Base-by-base conservation (phyloP, 1,284 basidiomycete genomes). In the Ganoderma lingzhi region DNA sequence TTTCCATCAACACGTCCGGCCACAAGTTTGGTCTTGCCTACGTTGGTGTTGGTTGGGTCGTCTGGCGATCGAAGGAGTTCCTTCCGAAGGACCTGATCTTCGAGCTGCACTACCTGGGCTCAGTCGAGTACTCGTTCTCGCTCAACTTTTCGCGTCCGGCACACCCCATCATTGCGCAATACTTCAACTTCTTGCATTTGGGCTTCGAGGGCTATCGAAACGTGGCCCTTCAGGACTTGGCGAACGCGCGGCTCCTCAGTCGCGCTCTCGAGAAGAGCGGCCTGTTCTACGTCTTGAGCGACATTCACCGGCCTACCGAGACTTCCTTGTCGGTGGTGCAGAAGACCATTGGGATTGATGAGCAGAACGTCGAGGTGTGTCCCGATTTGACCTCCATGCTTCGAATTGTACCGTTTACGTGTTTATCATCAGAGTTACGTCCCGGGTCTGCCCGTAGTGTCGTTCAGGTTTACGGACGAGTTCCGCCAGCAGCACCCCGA, bases 101-200 rank as follows among this genome's bases (percentile, higher is more conserved):
- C 78, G 96, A 98, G 81, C 87, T 98, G 28, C 96, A 97, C 80
- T 96, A 95, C 74, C 81, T 86, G 62, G 85, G 84, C 17, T 83
- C 81, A 0, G 84, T 87, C 67, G 88, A 90, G 75, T 89, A 89
- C 77, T 85, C 92, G 0, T 98, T 97, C 85, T 97, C 96, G 32
- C 87, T 98, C 77, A 98, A 99, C 85, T 99, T 99, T 80, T 96
- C 94, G 56, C 90, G 96, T 10, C 96, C 95, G 0, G 95, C 95
- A 32, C 89, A 94, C 53, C 95, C 96, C 12, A 93, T 99, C 77
- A 91, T 98, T 63, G 94, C 90, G 0, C 96, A 97, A 80, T 96
- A 97, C 83, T 98, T 95, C 87, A 97, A 95, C 80, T 88, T 96
- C 79, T 78, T 96, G 56, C 92, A 95, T 77, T 88, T 96, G 35